Conservation (phyloP, 345 rosid species). For the Cardamine chenopodiifolia region DNA sequence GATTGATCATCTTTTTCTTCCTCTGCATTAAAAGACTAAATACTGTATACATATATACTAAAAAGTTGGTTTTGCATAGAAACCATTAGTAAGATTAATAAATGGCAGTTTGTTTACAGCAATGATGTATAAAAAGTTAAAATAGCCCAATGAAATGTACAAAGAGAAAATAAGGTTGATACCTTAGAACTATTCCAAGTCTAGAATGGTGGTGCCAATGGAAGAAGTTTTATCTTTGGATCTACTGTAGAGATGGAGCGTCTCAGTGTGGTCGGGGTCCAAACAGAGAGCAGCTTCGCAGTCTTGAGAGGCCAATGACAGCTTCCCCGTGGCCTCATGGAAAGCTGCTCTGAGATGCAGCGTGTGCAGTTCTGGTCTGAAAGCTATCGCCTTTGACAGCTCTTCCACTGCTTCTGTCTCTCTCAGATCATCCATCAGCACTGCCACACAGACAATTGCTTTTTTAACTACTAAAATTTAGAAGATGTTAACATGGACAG, state of each 20-base stretch:
- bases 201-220: constrained; percentile 41
- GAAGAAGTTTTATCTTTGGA: constrained; percentile 52
- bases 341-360: constrained; percentile 97
- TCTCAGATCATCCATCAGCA: constrained; percentile 90
- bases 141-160: not conserved
- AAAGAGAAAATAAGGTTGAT: constrained; percentile 9
- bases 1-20: constrained; percentile 33
- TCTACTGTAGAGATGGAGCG: constrained; percentile 70
- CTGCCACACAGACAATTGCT: constrained; percentile 43
- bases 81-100: constrained; percentile 20
- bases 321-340: constrained; percentile 74
- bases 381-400: constrained; percentile 82
- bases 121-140: constrained; percentile 9
- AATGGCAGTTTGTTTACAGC: constrained; percentile 9
- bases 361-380: constrained; percentile 86
- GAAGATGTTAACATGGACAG: not conserved
- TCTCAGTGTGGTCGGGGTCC: constrained; percentile 77
- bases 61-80: constrained; percentile 25
- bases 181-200: constrained; percentile 34
- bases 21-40: constrained; percentile 13
- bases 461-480: constrained; percentile 10
- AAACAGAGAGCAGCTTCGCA: constrained; percentile 94
- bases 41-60: constrained; percentile 22
- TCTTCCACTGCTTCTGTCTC: constrained; percentile 85
- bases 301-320: constrained; percentile 62